Evolutionary conservation across 2,329 filamentous ascomycete genomes (phyloP).

Genomic region (Blastomyces emzantsi): DNA sequence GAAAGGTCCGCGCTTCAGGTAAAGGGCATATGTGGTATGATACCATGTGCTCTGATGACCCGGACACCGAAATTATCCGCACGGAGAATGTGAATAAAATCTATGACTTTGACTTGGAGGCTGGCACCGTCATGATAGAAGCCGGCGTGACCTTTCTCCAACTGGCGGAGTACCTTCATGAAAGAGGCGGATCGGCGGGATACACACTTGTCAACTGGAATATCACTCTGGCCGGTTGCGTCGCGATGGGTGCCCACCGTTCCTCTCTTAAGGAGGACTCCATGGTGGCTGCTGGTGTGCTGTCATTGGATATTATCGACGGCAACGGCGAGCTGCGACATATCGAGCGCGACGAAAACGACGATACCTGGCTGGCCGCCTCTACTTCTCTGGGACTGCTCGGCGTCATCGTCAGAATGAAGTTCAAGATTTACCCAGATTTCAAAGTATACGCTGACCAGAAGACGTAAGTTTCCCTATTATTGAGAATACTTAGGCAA

Average conservation of each 20-base stretch:
- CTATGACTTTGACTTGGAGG: conserved; percentile 37
- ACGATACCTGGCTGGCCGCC: conserved; percentile 45
- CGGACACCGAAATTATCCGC: conserved; percentile 36
- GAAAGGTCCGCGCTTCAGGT: conserved; percentile 40
- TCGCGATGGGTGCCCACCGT: conserved; percentile 47
- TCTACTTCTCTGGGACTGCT: conserved; percentile 44
- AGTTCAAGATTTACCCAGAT: conserved; percentile 44
- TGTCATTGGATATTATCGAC: conserved; percentile 44
- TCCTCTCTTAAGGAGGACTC: conserved; percentile 42
- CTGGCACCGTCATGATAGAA: conserved; percentile 42
- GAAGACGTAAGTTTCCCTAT: conserved; percentile 25
- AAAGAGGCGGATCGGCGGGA: conserved; percentile 39
- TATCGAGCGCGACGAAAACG: conserved; percentile 35
- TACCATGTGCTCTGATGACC: conserved; percentile 45
- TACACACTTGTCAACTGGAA: conserved; percentile 49
- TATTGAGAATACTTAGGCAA: background rate
- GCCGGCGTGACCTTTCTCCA: conserved; percentile 46
- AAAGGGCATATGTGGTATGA: conserved; percentile 49
- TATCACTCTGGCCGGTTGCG: conserved; percentile 43
- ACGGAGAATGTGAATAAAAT: conserved; percentile 24
- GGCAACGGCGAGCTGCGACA: conserved; percentile 38
- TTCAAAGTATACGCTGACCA: conserved; percentile 46
- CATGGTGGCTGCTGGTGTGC: conserved; percentile 43
- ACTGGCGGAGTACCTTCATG: conserved; percentile 42
- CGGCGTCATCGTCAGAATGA: conserved; percentile 42